Percentiles rank a stretch among this genome's conserved stretches.
These are phyloP conservation scores for Ascochyta koolunga DNA, from an alignment of 2,329 filamentous ascomycete species.

Conservation along the genomic window DNA sequence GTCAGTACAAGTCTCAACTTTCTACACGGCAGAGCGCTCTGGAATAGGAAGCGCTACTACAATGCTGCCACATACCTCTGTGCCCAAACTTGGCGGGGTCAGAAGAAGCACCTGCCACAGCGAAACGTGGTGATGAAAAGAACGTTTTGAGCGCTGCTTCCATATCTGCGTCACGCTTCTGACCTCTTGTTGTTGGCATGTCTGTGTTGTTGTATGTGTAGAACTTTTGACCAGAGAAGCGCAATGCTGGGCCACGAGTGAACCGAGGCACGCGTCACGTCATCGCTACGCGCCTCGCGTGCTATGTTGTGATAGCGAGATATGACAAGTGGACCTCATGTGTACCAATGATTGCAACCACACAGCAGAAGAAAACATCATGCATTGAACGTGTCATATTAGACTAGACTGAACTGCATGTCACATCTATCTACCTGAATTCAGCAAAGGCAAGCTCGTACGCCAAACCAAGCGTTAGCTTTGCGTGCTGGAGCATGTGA, in stretches of 20 bases:
- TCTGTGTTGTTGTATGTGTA: not conserved
- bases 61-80: conserved; percentile 65
- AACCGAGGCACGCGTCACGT: conserved; percentile 30
- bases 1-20: no score
- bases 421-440: conserved; percentile 54
- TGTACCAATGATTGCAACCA: not conserved
- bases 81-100: conserved; percentile 87
- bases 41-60: not conserved
- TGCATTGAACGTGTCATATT: not conserved
- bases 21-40: no score
- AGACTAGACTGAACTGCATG: not conserved
- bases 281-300: conserved; percentile 22
- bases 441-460: conserved; percentile 83
- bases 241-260: not conserved
- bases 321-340: not conserved
- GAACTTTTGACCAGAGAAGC: not conserved
- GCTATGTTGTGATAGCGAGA: not conserved
- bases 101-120: conserved; percentile 87
- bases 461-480: conserved; percentile 79
- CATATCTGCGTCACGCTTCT: conserved; percentile 53
- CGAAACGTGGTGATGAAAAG: conserved; percentile 79
- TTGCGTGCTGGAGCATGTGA: conserved; percentile 91
- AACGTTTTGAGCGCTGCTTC: conserved; percentile 76
- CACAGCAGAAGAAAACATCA: not conserved
- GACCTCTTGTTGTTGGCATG: conserved; percentile 37